phyloP scores from a whole-genome alignment of 1,284 basidiomycete species.

The Boletus calvinii region DNA sequence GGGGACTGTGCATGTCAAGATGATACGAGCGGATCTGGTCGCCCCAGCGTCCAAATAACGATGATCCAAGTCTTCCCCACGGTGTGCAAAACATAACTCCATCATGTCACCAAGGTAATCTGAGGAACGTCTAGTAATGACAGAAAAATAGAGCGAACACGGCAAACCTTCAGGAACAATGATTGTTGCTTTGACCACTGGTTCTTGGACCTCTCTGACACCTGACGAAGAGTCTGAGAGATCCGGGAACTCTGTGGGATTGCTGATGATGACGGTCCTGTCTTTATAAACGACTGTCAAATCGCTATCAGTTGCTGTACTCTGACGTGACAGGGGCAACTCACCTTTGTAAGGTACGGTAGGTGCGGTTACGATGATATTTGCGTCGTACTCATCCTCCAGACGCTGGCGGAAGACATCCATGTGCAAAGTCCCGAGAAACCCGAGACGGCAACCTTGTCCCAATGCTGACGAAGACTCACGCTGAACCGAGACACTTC shows the following conservation, averaged over 20 bases:
- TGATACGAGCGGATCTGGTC: slow-evolving; percentile 58
- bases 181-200: slow-evolving; percentile 87
- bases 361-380: slow-evolving; percentile 88
- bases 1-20: slow-evolving; percentile 81
- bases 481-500: slow-evolving; percentile 87
- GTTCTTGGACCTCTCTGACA: slow-evolving; percentile 82
- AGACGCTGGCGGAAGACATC: slow-evolving; percentile 95
- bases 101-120: slow-evolving; percentile 92
- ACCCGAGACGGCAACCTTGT: slow-evolving; percentile 93
- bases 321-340: slow-evolving; percentile 18
- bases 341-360: slow-evolving; percentile 90
- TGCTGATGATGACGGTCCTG: slow-evolving; percentile 74
- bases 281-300: slow-evolving; percentile 70
- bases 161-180: slow-evolving; percentile 85
- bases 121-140: slow-evolving; percentile 27
- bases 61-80: slow-evolving; percentile 78
- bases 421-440: slow-evolving; percentile 95
- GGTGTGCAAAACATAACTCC: slow-evolving; percentile 81
- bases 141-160: slow-evolving; percentile 2
- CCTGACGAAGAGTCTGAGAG: slow-evolving; percentile 58
- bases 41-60: slow-evolving; percentile 70
- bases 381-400: slow-evolving; percentile 94
- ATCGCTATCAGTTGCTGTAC: slow-evolving; percentile 7
- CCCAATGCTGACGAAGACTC: slow-evolving; percentile 95
- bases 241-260: slow-evolving; percentile 92